Evolutionary conservation across 305 asterid species (phyloP).

Genomic region (Fraxinus xanthoxyloides): DNA sequence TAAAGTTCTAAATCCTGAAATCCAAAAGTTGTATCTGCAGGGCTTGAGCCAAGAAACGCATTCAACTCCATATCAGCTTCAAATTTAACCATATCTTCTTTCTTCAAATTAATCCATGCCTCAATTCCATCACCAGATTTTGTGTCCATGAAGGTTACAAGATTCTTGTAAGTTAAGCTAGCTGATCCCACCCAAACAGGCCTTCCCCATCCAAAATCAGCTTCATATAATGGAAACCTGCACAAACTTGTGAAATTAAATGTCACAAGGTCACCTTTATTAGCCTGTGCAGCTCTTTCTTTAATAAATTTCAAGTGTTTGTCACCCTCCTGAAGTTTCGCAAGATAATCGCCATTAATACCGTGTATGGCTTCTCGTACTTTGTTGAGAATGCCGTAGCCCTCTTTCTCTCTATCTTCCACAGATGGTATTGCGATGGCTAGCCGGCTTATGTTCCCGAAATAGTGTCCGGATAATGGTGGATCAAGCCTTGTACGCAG

Average conservation of each 20-base stretch:
- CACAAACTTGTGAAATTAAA: slow-evolving; percentile 49
- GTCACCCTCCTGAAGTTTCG: slow-evolving; percentile 25
- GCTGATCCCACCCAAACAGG: slow-evolving; percentile 52
- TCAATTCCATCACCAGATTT: slow-evolving; percentile 43
- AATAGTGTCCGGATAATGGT: slow-evolving; percentile 31
- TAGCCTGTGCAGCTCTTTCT: slow-evolving; percentile 19
- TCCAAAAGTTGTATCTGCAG: neutral
- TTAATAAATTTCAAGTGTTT: slow-evolving; percentile 23
- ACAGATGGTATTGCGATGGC: slow-evolving; percentile 26
- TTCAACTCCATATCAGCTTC: neutral
- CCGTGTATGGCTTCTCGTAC: slow-evolving; percentile 34
- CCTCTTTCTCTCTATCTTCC: slow-evolving; percentile 2
- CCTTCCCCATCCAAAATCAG: slow-evolving; percentile 60
- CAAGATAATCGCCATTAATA: slow-evolving; percentile 30
- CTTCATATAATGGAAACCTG: slow-evolving; percentile 47
- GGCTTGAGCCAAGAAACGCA: neutral
- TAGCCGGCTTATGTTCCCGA: slow-evolving; percentile 21
- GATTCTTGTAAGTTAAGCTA: slow-evolving; percentile 32
- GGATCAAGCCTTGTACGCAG: slow-evolving; percentile 41
- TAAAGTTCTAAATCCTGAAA: neutral
- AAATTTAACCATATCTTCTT: slow-evolving; percentile 40
- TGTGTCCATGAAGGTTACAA: slow-evolving; percentile 27
- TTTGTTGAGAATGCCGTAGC: slow-evolving; percentile 24
- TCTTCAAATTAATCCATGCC: slow-evolving; percentile 45
- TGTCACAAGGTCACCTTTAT: slow-evolving; percentile 24